Evolutionary conservation across 108 stramenopile species (phyloP).

Genomic region (Schizochytrium sp.): DNA sequence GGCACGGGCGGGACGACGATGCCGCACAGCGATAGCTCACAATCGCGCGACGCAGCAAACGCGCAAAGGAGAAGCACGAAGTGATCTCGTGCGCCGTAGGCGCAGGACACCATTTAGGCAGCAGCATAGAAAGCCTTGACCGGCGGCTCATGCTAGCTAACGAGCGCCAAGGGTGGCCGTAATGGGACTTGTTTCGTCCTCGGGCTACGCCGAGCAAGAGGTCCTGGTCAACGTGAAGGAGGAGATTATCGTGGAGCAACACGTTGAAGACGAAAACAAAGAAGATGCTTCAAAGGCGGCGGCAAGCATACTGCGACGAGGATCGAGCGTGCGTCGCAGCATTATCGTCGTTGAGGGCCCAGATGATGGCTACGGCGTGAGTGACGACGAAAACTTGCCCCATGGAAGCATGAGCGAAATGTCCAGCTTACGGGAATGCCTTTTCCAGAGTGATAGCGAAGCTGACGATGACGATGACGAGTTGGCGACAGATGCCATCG

Average conservation of each 20-base stretch:
- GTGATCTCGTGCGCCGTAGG: no score
- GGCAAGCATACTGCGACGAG: neutral
- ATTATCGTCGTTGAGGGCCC: neutral
- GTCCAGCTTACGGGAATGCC: neutral
- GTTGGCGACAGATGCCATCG: neutral
- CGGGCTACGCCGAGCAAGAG: constrained; percentile 6
- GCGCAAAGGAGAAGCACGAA: no score
- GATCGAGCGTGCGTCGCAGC: neutral
- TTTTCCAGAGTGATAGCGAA: neutral
- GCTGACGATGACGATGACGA: neutral
- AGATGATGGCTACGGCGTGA: neutral
- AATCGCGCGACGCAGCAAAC: no score
- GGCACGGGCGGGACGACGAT: no score
- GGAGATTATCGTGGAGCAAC: neutral
- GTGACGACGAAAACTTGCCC: neutral
- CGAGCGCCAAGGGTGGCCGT: neutral
- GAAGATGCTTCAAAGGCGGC: neutral
- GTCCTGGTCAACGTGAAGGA: neutral
- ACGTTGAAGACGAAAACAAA: neutral
- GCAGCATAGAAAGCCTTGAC: no score
- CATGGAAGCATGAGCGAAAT: neutral
- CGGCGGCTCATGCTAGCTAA: no score
- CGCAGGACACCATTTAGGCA: no score
- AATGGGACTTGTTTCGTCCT: neutral
- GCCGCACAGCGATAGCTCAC: no score